Percentiles rank a stretch among this genome's conserved stretches.
Conservation (phyloP, 805 yeast genomes). For the Myxozyma nipponensis region DNA sequence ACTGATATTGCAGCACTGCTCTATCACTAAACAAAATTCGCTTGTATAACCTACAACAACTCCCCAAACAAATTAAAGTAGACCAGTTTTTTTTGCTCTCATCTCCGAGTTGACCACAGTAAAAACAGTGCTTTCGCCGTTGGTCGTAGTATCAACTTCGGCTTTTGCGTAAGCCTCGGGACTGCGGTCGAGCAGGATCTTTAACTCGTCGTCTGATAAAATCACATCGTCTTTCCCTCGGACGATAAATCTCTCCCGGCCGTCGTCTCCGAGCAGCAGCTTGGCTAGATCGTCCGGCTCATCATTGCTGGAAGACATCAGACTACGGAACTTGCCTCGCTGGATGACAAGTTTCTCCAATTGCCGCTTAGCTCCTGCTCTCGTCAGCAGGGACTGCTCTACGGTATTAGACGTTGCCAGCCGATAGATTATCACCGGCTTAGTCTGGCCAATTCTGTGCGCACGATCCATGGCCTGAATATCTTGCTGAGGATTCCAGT, state of each 20-base stretch:
- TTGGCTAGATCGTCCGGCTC: slow-evolving; percentile 8
- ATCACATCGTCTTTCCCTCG: slow-evolving; percentile 24
- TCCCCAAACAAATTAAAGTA: no score
- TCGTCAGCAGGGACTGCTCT: slow-evolving; percentile 75
- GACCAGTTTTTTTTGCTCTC: no score
- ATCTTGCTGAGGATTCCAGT: slow-evolving; percentile 97
- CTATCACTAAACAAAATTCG: no score
- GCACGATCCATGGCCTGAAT: slow-evolving; percentile 94
- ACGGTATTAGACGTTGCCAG: slow-evolving; percentile 72
- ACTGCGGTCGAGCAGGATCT: slow-evolving; percentile 18
- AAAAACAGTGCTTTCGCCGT: neutral
- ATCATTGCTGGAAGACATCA: neutral
- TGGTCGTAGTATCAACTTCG: neutral
- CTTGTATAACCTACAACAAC: no score
- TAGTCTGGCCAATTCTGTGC: slow-evolving; percentile 86
- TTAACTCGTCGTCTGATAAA: slow-evolving; percentile 22
- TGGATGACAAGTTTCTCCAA: slow-evolving; percentile 64
- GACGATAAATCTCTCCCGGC: slow-evolving; percentile 14
- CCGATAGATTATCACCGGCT: slow-evolving; percentile 78
- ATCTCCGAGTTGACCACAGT: no score
- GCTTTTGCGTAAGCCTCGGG: slow-evolving; percentile 19
- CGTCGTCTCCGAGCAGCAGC: slow-evolving; percentile 17
- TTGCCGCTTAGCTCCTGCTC: slow-evolving; percentile 74
- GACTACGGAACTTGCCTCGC: slow-evolving; percentile 27
- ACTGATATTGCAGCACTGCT: no score